Evolutionary conservation across 257 asterid genomes (phyloP).

Genomic region (Rehmannia glutinosa): DNA sequence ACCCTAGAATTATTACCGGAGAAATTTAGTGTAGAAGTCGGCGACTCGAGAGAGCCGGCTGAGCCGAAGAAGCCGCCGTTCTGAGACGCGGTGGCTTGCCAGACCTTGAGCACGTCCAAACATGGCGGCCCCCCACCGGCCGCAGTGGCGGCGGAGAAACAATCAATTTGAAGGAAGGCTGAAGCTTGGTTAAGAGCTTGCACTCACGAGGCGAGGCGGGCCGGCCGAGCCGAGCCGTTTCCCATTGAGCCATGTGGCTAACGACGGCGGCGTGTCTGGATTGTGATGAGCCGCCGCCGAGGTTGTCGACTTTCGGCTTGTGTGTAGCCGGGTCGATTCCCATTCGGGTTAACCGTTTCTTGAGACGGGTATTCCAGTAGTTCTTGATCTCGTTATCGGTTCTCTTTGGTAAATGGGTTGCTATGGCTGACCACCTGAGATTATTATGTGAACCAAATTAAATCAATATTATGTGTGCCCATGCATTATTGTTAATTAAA

Average conservation of each 20-base stretch:
- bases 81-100: constrained; percentile 30
- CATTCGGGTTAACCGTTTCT: constrained; percentile 52
- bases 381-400: constrained; percentile 57
- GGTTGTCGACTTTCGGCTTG: constrained; percentile 37
- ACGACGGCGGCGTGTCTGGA: constrained; percentile 38
- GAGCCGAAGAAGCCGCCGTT: constrained; percentile 21
- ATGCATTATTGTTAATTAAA: too few species aligned
- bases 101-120: constrained; percentile 42
- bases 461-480: not conserved
- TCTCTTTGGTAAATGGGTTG: constrained; percentile 42
- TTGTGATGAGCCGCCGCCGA: constrained; percentile 16
- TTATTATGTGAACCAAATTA: not conserved
- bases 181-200: constrained; percentile 25
- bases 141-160: constrained; percentile 17
- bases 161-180: constrained; percentile 13
- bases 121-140: constrained; percentile 22
- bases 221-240: constrained; percentile 61
- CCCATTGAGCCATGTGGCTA: constrained; percentile 68
- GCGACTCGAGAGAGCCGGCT: constrained; percentile 29
- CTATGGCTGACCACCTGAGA: constrained; percentile 58
- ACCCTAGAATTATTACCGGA: not conserved
- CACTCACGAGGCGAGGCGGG: constrained; percentile 42
- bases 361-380: constrained; percentile 60
- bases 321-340: constrained; percentile 61
- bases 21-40: constrained; percentile 41